These are phyloP conservation scores for Arthroderma uncinatum DNA, from an alignment of 2,329 filamentous ascomycete genomes.

Conservation along the genomic window DNA sequence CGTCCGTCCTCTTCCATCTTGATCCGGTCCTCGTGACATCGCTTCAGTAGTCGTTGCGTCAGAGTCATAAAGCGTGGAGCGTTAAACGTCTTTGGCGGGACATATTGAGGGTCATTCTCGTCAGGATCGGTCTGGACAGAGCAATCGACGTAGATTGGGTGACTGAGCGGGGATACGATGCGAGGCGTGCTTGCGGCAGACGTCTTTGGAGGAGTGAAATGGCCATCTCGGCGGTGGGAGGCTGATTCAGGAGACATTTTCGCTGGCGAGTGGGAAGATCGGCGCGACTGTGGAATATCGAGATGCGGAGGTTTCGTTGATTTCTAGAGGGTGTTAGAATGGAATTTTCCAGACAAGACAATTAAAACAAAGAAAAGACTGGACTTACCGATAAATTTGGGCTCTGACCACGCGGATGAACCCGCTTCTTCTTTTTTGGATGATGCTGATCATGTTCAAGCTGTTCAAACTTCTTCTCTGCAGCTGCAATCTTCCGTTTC, in stretches of 20 bases:
- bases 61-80: conserved; percentile 24
- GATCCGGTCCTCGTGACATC: conserved; percentile 32
- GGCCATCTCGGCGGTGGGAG: conserved; percentile 16
- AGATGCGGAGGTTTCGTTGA: conserved; percentile 15
- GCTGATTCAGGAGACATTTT: conserved; percentile 22
- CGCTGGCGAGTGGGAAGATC: conserved; percentile 29
- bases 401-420: conserved; percentile 22
- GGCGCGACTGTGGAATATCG: conserved; percentile 20
- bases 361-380: background rate
- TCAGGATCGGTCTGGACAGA: conserved; percentile 37
- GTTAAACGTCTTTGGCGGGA: conserved; percentile 18
- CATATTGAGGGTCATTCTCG: conserved; percentile 23
- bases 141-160: conserved; percentile 31
- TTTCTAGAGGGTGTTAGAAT: background rate
- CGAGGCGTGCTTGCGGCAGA: conserved; percentile 24
- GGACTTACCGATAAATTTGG: conserved; percentile 2
- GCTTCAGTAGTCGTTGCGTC: conserved; percentile 33
- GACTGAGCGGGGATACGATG: conserved; percentile 18
- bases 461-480: conserved; percentile 51
- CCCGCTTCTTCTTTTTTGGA: conserved; percentile 47
- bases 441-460: conserved; percentile 47
- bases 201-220: conserved; percentile 21
- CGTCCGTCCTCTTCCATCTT: conserved; percentile 23
- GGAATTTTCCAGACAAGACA: background rate
- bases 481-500: conserved; percentile 51